Base-by-base conservation (phyloP, 352 stramenopile species). In the Saprolegnia diclina region DNA sequence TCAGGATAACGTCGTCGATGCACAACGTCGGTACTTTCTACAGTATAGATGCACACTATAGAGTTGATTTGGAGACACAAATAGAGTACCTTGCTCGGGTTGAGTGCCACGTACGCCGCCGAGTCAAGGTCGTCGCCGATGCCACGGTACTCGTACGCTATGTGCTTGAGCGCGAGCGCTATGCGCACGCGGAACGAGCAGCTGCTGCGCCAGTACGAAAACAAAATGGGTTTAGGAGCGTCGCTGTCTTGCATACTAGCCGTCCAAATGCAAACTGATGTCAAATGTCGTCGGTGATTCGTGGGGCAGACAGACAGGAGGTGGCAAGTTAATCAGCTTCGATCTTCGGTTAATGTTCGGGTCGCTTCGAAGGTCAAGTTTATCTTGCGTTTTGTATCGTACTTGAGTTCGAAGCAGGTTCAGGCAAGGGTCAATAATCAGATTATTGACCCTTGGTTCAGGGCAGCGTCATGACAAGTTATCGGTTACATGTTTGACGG, bases 101-200 rank as follows among this genome's bases (percentile, higher is more conserved):
- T 48, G 42, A 48, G 24, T 14, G 7, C 13, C 9, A 1, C 10
- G 22, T 61, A 29, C 7, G 81, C 72, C 24, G 65, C 68, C 4
- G 56, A 63, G 24, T 66, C 50, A 13, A 64, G 38, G 45, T 72
- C 45, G 3, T 85, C 52, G 71, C 86, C 61, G n/a, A 87, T 61
- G 5, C 72, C 45, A 22, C 77, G 67, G 18, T 70, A 76, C 56
- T 85, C 73, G 66, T 83, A 88, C 19, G 50, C 18, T 65, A 93
- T 77, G 0, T 72, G 71, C 61, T 90, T 91, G 18, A 78, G 74
- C 29, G 71, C 65, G 5, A 91, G 72, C 18, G 72, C 81, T 29
- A 89, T 83, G 9, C 82, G 67, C 9, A 88, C 79, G 55, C 76
- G 72, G 80, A 80, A 90, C 14, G 79, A 76, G 35, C 73, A 84